Evolutionary conservation across 2,329 filamentous ascomycete species (phyloP).

Genomic region (Thielaviopsis ethacetica): DNA sequence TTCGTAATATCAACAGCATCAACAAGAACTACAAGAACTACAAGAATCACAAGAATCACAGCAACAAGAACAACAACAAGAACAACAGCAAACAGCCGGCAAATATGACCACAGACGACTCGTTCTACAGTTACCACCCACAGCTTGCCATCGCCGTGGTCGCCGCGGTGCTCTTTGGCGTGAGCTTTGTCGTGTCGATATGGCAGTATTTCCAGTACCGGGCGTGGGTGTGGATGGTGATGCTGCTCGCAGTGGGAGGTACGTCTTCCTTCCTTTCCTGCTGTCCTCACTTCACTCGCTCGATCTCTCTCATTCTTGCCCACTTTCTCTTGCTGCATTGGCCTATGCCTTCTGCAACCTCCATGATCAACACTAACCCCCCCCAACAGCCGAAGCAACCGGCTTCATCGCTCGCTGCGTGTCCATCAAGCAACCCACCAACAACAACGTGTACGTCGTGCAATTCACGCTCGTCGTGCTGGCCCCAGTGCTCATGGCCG

Average conservation of each 20-base stretch:
- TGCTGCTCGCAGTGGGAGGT: not conserved
- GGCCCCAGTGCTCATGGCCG: slow-evolving; percentile 15
- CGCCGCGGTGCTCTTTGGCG: slow-evolving; percentile 6
- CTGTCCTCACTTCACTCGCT: too few relatives aligned
- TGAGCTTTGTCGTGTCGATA: not conserved
- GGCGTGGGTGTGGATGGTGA: slow-evolving; percentile 3
- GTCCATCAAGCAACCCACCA: slow-evolving; percentile 1
- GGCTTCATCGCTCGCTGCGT: not conserved
- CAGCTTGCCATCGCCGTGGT: not conserved
- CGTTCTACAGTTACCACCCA: slow-evolving; percentile 3
- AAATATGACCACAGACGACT: not conserved
- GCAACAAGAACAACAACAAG: too few relatives aligned
- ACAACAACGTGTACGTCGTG: slow-evolving; percentile 11
- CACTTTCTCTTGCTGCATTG: too few relatives aligned
- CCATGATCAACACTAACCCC: too few relatives aligned
- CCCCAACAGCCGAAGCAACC: not conserved
- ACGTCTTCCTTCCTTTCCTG: not conserved
- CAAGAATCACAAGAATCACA: too few relatives aligned
- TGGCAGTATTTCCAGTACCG: slow-evolving; percentile 6
- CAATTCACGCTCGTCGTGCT: slow-evolving; percentile 16
- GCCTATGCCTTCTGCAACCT: too few relatives aligned
- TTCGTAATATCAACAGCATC: too few relatives aligned
- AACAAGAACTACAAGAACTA: too few relatives aligned
- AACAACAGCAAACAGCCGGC: too few relatives aligned
- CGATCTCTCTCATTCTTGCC: too few relatives aligned